Conservation (phyloP, 352 stramenopile species). For the Thraustochytrium striatum region DNA sequence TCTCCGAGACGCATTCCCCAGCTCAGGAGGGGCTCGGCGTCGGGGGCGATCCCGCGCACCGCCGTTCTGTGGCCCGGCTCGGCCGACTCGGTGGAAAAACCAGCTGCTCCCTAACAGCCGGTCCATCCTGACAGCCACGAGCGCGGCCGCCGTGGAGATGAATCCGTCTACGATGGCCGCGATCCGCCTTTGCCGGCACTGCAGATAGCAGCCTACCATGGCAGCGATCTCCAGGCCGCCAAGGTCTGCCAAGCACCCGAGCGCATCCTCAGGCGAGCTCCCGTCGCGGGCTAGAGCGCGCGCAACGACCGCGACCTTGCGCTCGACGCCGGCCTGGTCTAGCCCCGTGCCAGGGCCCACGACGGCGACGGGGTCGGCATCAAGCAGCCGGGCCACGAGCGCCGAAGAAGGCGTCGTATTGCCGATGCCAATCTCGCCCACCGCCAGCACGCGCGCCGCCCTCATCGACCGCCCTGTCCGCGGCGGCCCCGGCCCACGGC, state of each 20-base stretch:
- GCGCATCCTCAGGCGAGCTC: background rate
- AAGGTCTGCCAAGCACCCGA: constrained; percentile 53
- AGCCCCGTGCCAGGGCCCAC: constrained; percentile 53
- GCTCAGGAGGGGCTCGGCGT: constrained; percentile 2
- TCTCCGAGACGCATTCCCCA: constrained; percentile 3
- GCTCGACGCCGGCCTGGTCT: constrained; percentile 55
- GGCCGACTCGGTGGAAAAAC: constrained; percentile 61
- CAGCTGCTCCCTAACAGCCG: constrained; percentile 54
- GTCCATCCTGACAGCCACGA: constrained; percentile 60
- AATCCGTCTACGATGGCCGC: constrained; percentile 65
- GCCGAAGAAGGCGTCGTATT: constrained; percentile 64
- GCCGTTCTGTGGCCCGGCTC: constrained; percentile 58
- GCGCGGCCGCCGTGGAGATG: constrained; percentile 61
- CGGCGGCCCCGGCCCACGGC: constrained; percentile 51
- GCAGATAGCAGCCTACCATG: constrained; percentile 61
- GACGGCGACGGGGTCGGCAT: constrained; percentile 50
- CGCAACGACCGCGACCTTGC: constrained; percentile 61
- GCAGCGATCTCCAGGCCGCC: constrained; percentile 66
- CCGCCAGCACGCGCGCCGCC: constrained; percentile 53
- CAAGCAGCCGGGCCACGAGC: constrained; percentile 58
- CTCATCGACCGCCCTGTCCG: constrained; percentile 46
- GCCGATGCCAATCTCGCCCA: constrained; percentile 69
- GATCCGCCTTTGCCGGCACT: constrained; percentile 55
- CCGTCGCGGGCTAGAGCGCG: constrained; percentile 56
- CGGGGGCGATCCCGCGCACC: constrained; percentile 56